Percentiles rank a stretch among this genome's conserved stretches.
These are phyloP conservation scores for Pythium dissotocum DNA, from an alignment of 352 stramenopile species.

Conservation along the genomic window DNA sequence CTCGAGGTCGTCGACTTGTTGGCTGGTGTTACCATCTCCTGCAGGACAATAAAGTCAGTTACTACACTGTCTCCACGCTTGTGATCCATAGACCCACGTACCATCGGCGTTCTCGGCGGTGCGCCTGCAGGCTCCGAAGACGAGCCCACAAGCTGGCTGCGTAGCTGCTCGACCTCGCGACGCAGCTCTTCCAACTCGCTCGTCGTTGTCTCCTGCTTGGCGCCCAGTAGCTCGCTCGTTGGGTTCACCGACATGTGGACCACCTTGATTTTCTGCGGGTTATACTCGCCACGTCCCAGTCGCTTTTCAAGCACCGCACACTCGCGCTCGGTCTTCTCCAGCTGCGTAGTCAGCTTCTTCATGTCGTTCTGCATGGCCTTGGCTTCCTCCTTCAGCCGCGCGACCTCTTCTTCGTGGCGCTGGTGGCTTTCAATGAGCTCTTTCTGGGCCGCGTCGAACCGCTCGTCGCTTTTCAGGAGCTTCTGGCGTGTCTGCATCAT, in stretches of 20 bases:
- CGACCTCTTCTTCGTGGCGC: conserved; percentile 46
- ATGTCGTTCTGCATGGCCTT: conserved; percentile 46
- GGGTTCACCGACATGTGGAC: conserved; percentile 85
- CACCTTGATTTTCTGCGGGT: conserved; percentile 84
- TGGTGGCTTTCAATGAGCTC: conserved; percentile 35
- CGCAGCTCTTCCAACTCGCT: conserved; percentile 50
- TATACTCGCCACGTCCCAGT: conserved; percentile 75
- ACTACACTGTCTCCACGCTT: too few relatives aligned
- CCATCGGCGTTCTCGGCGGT: not conserved
- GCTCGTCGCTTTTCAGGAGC: conserved; percentile 54
- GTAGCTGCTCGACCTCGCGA: conserved; percentile 23
- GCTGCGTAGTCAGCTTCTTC: conserved; percentile 48
- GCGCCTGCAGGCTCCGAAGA: not conserved
- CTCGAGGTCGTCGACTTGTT: conserved; percentile 8
- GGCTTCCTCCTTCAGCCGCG: conserved; percentile 49
- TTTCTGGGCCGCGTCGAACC: conserved; percentile 41
- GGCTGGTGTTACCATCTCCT: conserved; percentile 12
- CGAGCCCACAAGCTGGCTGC: conserved; percentile 18
- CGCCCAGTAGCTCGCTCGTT: conserved; percentile 64
- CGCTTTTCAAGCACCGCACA: conserved; percentile 70
- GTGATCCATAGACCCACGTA: not conserved
- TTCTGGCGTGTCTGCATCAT: conserved; percentile 55
- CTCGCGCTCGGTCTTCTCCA: conserved; percentile 68
- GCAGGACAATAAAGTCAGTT: not conserved
- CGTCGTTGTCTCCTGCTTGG: conserved; percentile 30